Percentiles rank a stretch among this genome's conserved stretches.
Conservation (phyloP, 768 basidiomycete genomes). For the Stropharia rugosoannulata region DNA sequence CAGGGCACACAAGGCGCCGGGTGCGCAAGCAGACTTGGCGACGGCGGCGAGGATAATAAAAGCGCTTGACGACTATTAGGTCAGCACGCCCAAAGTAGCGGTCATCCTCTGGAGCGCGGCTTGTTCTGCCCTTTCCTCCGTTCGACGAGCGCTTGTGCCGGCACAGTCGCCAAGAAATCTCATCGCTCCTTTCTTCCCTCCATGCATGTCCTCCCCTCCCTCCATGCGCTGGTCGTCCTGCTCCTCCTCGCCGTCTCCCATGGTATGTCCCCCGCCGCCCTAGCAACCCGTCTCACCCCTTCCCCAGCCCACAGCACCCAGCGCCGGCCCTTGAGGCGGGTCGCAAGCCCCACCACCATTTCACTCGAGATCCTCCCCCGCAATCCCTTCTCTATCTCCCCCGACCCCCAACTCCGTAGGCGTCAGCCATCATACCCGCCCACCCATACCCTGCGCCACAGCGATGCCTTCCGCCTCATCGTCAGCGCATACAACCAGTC, state of each 20-base stretch:
- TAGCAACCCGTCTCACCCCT: neutral
- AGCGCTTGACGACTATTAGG: too few species aligned
- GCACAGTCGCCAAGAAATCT: neutral
- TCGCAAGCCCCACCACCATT: constrained; percentile 48
- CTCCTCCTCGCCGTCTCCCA: constrained; percentile 12
- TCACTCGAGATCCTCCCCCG: constrained; percentile 61
- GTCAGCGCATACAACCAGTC: constrained; percentile 64
- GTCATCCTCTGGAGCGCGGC: too few species aligned
- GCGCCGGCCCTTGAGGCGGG: constrained; percentile 46
- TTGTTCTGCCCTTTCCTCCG: neutral
- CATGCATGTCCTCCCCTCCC: constrained; percentile 16
- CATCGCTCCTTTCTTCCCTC: constrained; percentile 1
- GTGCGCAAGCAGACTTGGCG: neutral
- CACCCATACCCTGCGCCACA: constrained; percentile 55
- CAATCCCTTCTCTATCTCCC: constrained; percentile 19
- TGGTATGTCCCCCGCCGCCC: constrained; percentile 2
- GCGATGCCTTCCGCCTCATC: constrained; percentile 71
- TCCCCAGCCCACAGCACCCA: constrained; percentile 45
- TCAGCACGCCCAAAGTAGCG: too few species aligned
- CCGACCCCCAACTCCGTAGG: constrained; percentile 20
- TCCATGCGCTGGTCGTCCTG: constrained; percentile 47
- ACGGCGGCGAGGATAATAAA: neutral
- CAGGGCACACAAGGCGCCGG: too few species aligned
- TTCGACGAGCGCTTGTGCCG: neutral
- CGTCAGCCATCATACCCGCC: constrained; percentile 32